Conservation (phyloP, 345 rosid genomes). For the Gossypium anomalum region DNA sequence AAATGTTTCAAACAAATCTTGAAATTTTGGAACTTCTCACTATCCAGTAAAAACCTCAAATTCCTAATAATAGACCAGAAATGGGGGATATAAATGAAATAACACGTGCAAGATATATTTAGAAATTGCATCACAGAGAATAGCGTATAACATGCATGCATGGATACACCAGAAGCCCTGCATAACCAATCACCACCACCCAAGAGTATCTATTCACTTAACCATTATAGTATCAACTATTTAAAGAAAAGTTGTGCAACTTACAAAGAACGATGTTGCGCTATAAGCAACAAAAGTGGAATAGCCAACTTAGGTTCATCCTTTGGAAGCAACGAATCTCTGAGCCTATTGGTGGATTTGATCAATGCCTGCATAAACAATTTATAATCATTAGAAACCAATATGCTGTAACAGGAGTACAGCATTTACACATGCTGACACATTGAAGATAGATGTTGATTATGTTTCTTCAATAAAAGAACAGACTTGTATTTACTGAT, state of each 20-base stretch:
- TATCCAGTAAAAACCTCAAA: too few species aligned
- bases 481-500: not conserved
- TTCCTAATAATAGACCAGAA: not conserved
- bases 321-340: conserved; percentile 89
- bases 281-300: conserved; percentile 84
- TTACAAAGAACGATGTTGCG: conserved; percentile 96
- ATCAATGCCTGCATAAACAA: conserved; percentile 65
- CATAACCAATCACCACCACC: not conserved
- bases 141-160: not conserved
- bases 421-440: not conserved
- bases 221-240: not conserved
- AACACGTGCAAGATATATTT: not conserved
- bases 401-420: not conserved
- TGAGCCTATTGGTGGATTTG: conserved; percentile 85
- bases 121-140: not conserved
- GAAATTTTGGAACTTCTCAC: too few species aligned
- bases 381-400: not conserved
- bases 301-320: conserved; percentile 93
- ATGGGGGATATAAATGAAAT: not conserved
- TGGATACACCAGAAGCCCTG: not conserved
- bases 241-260: conserved; percentile 24
- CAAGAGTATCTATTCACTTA: not conserved
- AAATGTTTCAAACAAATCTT: too few species aligned
- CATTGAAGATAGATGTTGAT: not conserved
- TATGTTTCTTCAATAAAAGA: not conserved